A percentile compares a stretch with the other conserved stretches of the same genome.
Evolutionary conservation across 2,329 filamentous ascomycete species (phyloP).

Genomic region (Paracamarosporium sp.): DNA sequence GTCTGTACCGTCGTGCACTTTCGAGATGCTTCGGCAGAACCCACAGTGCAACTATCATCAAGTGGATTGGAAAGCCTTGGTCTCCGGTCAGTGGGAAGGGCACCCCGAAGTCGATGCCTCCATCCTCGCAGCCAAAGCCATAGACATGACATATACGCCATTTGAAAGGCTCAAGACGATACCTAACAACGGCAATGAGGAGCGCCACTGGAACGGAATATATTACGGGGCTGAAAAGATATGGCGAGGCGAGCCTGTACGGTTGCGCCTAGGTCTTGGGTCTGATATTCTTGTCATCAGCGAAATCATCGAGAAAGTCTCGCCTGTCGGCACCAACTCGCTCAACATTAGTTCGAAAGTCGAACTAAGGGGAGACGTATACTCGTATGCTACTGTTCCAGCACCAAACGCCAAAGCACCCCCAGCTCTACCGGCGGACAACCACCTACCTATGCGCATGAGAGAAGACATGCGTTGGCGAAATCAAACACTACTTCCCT

Average conservation of each 20-base stretch:
- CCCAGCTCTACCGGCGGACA: conserved; percentile 47
- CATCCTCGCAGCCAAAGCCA: conserved; percentile 63
- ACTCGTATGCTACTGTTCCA: conserved; percentile 52
- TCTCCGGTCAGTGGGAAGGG: conserved; percentile 52
- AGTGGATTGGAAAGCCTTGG: conserved; percentile 58
- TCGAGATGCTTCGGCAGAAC: conserved; percentile 50
- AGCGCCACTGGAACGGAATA: conserved; percentile 59
- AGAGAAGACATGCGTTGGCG: conserved; percentile 59
- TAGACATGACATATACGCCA: conserved; percentile 63
- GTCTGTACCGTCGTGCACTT: conserved; percentile 61
- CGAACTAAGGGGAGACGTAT: conserved; percentile 59
- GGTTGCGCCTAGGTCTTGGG: conserved; percentile 54
- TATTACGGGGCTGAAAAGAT: conserved; percentile 66
- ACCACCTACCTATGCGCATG: conserved; percentile 58
- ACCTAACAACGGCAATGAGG: conserved; percentile 47
- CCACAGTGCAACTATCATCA: conserved; percentile 53
- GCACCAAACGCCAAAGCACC: conserved; percentile 38
- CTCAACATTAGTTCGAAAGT: conserved; percentile 36
- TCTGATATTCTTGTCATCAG: conserved; percentile 58
- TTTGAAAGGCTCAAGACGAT: conserved; percentile 55
- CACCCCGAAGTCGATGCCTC: conserved; percentile 63
- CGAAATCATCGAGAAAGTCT: conserved; percentile 50
- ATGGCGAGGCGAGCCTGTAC: conserved; percentile 65
- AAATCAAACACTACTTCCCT: conserved; percentile 51
- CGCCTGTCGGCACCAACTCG: conserved; percentile 15